phyloP scores from a whole-genome alignment of 768 basidiomycete genomes.

The Cystobasidium onofrii region DNA sequence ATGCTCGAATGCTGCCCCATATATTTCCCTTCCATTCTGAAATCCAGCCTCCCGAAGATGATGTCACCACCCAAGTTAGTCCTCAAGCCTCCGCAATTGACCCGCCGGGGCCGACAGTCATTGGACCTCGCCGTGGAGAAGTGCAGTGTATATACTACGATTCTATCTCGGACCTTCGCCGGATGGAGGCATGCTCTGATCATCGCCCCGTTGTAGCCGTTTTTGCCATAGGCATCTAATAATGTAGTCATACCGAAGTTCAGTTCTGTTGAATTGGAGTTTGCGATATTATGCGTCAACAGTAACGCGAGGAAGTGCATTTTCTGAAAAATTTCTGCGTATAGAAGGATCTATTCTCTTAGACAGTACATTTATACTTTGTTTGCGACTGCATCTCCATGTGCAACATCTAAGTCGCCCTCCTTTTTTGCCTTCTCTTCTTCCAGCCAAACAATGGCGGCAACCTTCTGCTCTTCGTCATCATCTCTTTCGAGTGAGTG shows the following conservation, averaged over 20 bases:
- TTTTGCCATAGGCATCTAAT: slow-evolving; percentile 15
- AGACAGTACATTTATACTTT: too few relatives aligned
- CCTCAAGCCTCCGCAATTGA: too few relatives aligned
- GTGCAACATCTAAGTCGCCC: background rate
- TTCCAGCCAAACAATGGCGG: slow-evolving; percentile 1
- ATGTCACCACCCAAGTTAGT: slow-evolving; percentile 1
- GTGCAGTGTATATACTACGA: slow-evolving; percentile 64
- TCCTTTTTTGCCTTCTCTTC: slow-evolving; percentile 3
- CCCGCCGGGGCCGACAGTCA: background rate
- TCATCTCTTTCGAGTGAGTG: slow-evolving; percentile 1
- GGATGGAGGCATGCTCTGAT: slow-evolving; percentile 57
- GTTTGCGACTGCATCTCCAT: too few relatives aligned
- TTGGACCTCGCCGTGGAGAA: slow-evolving; percentile 54
- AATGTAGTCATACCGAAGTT: too few relatives aligned
- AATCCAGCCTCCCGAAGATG: background rate
- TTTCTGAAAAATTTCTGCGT: too few relatives aligned
- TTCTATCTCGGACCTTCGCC: slow-evolving; percentile 68
- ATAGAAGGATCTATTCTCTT: too few relatives aligned
- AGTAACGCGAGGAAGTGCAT: too few relatives aligned
- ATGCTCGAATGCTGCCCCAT: slow-evolving; percentile 1
- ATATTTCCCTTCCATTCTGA: background rate
- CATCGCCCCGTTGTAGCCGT: slow-evolving; percentile 26
- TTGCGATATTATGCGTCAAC: too few relatives aligned
- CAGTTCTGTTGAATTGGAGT: too few relatives aligned
- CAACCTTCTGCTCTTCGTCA: slow-evolving; percentile 14